Conservation (phyloP, 805 yeast species). For the Ogataea paradorogensis region DNA sequence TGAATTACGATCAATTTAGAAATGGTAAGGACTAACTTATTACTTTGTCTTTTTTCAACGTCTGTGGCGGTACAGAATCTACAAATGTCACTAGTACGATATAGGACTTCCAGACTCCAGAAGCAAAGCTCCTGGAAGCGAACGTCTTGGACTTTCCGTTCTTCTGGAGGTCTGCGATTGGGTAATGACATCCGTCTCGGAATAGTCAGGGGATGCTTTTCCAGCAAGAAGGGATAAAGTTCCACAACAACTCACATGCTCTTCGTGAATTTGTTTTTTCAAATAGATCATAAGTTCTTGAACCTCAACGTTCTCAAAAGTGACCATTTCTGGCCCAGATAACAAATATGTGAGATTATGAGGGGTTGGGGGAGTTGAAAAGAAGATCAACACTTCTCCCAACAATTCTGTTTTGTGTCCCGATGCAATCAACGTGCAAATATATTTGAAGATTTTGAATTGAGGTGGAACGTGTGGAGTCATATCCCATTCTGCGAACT, state of each 20-base stretch:
- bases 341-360: constrained; percentile 21
- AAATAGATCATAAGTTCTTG: constrained; percentile 20
- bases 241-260: constrained; percentile 23
- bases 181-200: constrained; percentile 5
- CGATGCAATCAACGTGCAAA: constrained; percentile 12
- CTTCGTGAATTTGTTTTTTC: constrained; percentile 17
- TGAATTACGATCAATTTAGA: constrained; percentile 93
- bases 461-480: constrained; percentile 23
- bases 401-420: constrained; percentile 23
- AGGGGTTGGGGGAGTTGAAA: constrained; percentile 25
- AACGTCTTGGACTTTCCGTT: constrained; percentile 14
- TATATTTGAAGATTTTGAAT: constrained; percentile 21
- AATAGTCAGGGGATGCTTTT: constrained; percentile 7
- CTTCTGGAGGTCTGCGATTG: constrained; percentile 6
- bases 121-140: constrained; percentile 16
- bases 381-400: constrained; percentile 25
- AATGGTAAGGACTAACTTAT: constrained; percentile 24
- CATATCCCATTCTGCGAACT: constrained; percentile 35
- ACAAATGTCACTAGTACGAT: constrained; percentile 2
- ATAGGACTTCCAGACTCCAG: constrained; percentile 6
- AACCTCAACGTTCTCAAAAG: constrained; percentile 13
- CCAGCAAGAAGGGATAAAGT: constrained; percentile 1
- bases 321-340: constrained; percentile 12
- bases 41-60: constrained; percentile 1
- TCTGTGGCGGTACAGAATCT: constrained; percentile 5